Base-by-base conservation (phyloP, 1,284 basidiomycete species). In the Malassezia yamatoensis region DNA sequence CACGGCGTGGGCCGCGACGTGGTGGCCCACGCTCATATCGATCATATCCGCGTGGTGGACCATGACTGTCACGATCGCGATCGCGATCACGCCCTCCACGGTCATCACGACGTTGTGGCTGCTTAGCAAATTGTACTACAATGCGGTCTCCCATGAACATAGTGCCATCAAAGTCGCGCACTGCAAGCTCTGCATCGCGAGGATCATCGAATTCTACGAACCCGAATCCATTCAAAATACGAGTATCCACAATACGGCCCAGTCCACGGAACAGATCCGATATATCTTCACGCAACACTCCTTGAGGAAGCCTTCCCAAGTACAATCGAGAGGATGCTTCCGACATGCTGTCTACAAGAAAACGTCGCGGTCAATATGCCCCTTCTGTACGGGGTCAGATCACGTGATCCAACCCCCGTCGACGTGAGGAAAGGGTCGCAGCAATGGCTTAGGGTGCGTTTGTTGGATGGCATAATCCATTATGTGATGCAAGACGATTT, bases 81-180 rank as follows among this genome's bases (percentile, higher is more conserved):
- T 53, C 52, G 18, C 43, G 47, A 61, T 32, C 59, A 21, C 47
- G 51, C 13, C 35, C 41, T 29, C 54, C 52, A 15, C 41, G 33
- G 20, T 55, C 57, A 29, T 53, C 47, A 33, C 48, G 51, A 24
- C 67, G 65, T 41, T 16, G 42, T 36, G 57, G 55, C 41, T 58
- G 59, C 61, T 73, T 70, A 35, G 72, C 72, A 16, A 61, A 61
- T 58, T 74, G 63, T n/a, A 74, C 67, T 35, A 70, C 53, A 46
- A 74, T 64, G 20, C 70, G 64, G 37, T 74, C 70, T 55, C 72
- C 72, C 64, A 68, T 68, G 49, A 71, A 72, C 53, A 61, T 64
- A 36, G 61, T 60, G 49, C 72, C 72, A 46, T 74, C 63, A 57
- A 70, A 70, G 43, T 70, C 67, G 48, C 65, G 67, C 59, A 70